A percentile compares a stretch with the other conserved stretches of the same genome.
phyloP scores from a whole-genome alignment of 1,284 basidiomycete species.

The Austroboletus novae-zelandiae region DNA sequence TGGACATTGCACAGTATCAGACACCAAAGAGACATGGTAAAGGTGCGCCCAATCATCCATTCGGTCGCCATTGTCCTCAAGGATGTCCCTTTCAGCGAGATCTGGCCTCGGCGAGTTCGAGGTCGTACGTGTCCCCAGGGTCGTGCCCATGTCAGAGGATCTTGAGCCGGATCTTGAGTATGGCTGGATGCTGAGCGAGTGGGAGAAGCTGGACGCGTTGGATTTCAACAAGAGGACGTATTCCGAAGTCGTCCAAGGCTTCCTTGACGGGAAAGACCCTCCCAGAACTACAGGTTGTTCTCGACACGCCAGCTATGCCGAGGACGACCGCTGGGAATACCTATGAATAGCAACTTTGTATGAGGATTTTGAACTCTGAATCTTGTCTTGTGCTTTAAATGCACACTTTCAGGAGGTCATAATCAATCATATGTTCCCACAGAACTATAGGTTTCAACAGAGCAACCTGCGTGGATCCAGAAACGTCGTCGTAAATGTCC shows the following conservation, averaged over 20 bases:
- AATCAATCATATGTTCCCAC: neutral
- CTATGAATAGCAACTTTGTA: conserved; percentile 3
- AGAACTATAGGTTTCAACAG: too few relatives aligned
- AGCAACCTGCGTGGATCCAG: too few relatives aligned
- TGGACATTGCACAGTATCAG: conserved; percentile 16
- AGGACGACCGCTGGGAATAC: conserved; percentile 21
- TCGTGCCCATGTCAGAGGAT: conserved; percentile 17
- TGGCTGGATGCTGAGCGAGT: conserved; percentile 12
- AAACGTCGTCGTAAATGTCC: too few relatives aligned
- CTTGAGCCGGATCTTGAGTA: conserved; percentile 1
- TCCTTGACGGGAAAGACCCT: conserved; percentile 1
- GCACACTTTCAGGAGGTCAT: neutral
- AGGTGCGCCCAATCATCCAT: conserved; percentile 9
- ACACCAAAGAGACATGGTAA: conserved; percentile 1
- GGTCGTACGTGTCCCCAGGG: conserved; percentile 17
- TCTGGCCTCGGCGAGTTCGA: conserved; percentile 21
- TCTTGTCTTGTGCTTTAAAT: neutral
- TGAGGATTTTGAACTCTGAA: neutral
- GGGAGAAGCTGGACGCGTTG: conserved; percentile 22
- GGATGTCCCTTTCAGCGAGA: conserved; percentile 7
- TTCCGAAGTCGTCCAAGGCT: conserved; percentile 22
- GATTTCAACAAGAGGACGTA: conserved; percentile 18
- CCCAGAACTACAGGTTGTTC: neutral
- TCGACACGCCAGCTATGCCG: neutral
- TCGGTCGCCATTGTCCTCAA: neutral